These are phyloP conservation scores for Priceomyces melissophilus DNA, from an alignment of 805 yeast species.

Conservation along the genomic window DNA sequence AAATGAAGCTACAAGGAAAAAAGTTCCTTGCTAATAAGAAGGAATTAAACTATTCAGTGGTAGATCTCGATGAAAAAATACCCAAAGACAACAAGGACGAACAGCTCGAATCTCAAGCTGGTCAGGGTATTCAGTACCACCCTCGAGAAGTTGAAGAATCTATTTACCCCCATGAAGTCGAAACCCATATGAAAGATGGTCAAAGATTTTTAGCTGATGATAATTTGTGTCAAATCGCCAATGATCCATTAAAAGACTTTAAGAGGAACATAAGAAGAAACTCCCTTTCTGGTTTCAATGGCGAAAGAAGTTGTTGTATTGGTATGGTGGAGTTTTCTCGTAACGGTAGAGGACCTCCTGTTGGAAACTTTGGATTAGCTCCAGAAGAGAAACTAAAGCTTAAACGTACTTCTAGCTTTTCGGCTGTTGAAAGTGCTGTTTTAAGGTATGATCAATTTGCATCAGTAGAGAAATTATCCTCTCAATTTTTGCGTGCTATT, in stretches of 20 bases:
- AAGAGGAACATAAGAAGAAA: slow-evolving; percentile 26
- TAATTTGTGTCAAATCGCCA: background rate
- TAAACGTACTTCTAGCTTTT: slow-evolving; percentile 22
- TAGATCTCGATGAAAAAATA: too few relatives aligned
- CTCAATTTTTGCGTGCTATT: slow-evolving; percentile 15
- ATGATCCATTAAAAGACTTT: slow-evolving; percentile 10
- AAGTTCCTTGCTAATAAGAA: slow-evolving; percentile 2
- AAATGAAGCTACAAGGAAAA: slow-evolving; percentile 22
- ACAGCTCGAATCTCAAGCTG: too few relatives aligned
- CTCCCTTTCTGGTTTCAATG: slow-evolving; percentile 26
- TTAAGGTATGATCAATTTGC: slow-evolving; percentile 6
- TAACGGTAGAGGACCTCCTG: background rate
- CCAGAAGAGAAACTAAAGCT: background rate
- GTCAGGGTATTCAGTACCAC: too few relatives aligned
- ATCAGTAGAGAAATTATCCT: slow-evolving; percentile 16
- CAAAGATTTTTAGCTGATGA: background rate
- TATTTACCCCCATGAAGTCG: too few relatives aligned
- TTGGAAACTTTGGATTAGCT: background rate
- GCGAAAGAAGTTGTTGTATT: slow-evolving; percentile 16
- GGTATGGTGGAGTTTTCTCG: slow-evolving; percentile 15
- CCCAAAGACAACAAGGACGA: too few relatives aligned
- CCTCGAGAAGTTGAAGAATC: too few relatives aligned
- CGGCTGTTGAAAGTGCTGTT: slow-evolving; percentile 16
- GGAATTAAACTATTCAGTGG: background rate
- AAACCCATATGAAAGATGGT: too few relatives aligned